Evolutionary conservation across 2,329 filamentous ascomycete genomes (phyloP).

Genomic region (Xylaria hypoxylon): DNA sequence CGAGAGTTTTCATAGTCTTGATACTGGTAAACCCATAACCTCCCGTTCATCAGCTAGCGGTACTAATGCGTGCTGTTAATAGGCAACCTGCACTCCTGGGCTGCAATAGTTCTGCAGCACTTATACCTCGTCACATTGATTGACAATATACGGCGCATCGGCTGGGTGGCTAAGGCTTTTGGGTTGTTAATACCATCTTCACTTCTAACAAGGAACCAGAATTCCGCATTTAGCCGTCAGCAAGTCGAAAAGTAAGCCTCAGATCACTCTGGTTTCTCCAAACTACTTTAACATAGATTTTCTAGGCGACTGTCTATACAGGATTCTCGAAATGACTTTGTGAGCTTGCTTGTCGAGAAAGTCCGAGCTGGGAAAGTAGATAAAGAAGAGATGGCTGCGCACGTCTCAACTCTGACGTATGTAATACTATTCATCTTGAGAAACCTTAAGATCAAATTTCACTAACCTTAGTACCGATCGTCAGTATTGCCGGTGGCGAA

Average conservation of each 20-base stretch:
- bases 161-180: too few relatives aligned
- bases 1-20: not conserved
- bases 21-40: not conserved
- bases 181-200: too few relatives aligned
- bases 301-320: not conserved
- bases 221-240: too few relatives aligned
- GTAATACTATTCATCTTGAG: too few relatives aligned
- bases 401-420: not conserved
- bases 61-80: not conserved
- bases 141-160: not conserved
- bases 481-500: conserved; percentile 57
- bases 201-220: too few relatives aligned
- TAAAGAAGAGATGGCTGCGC: not conserved
- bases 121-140: not conserved
- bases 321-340: not conserved
- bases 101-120: not conserved
- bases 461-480: too few relatives aligned
- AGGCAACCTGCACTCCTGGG: not conserved
- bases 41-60: not conserved
- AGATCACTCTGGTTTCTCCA: not conserved
- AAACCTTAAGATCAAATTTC: too few relatives aligned
- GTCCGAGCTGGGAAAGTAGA: not conserved
- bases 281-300: too few relatives aligned
- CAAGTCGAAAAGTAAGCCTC: too few relatives aligned
- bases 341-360: not conserved